Evolutionary conservation across 352 stramenopile genomes (phyloP).

Genomic region (Phytophthora palmivora): DNA sequence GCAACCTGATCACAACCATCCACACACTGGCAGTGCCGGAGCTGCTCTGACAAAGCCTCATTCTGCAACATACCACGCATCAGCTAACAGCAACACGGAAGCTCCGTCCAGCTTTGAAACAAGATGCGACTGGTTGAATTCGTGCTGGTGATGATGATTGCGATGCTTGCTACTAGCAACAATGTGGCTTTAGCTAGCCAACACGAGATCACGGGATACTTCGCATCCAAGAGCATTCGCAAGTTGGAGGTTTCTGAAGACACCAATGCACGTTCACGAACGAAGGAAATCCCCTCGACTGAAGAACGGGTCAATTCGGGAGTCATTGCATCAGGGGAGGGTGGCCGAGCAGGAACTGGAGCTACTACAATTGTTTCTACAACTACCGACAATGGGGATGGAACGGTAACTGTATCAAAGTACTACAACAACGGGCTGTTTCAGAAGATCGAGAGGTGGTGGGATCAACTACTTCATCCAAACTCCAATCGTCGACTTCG

Average conservation of each 20-base stretch:
- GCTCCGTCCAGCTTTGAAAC: background rate
- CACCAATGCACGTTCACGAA: background rate
- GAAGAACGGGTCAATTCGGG: conserved; percentile 9
- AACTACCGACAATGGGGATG: conserved; percentile 11
- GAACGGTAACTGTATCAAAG: conserved; percentile 16
- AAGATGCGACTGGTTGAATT: conserved; percentile 15
- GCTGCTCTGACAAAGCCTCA: background rate
- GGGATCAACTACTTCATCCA: background rate
- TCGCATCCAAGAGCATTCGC: background rate
- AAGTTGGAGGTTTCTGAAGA: background rate
- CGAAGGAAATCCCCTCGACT: background rate
- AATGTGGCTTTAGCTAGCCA: background rate
- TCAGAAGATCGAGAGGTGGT: conserved; percentile 9
- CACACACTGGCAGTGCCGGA: background rate
- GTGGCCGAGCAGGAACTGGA: background rate
- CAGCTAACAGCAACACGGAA: too few species aligned
- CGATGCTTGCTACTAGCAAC: conserved; percentile 7
- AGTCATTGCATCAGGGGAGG: background rate
- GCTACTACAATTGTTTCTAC: background rate
- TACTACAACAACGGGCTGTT: conserved; percentile 13
- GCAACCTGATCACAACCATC: conserved; percentile 5
- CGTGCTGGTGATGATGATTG: background rate
- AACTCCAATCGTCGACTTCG: conserved; percentile 6
- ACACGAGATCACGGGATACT: background rate
- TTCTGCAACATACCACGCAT: conserved; percentile 8